A percentile compares a stretch with the other conserved stretches of the same genome.
These are phyloP conservation scores for Teratosphaeria nubilosa DNA, from an alignment of 2,329 filamentous ascomycete species.

Conservation along the genomic window DNA sequence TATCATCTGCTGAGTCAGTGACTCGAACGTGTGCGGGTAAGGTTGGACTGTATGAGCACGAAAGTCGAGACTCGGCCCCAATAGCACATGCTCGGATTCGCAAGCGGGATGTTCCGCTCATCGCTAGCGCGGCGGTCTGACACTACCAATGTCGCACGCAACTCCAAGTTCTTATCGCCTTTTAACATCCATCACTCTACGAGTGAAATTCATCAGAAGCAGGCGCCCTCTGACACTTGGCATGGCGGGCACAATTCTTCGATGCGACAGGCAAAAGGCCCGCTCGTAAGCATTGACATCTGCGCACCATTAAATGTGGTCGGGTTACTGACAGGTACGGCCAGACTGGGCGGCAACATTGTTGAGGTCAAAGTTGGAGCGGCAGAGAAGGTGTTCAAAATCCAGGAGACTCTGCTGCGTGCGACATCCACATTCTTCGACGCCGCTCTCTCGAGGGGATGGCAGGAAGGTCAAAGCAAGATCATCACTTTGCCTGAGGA, in stretches of 20 bases:
- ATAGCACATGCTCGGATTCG: neutral
- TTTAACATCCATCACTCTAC: no score
- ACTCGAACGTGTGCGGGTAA: no score
- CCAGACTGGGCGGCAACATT: neutral
- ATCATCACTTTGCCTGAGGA: neutral
- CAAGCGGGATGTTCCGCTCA: neutral
- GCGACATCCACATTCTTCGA: conserved; percentile 3
- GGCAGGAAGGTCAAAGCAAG: conserved; percentile 1
- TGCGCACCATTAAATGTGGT: no score
- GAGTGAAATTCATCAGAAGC: neutral
- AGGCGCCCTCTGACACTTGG: neutral
- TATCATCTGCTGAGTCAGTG: neutral
- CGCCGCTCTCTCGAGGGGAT: conserved; percentile 2
- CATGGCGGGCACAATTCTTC: neutral
- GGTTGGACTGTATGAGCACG: no score
- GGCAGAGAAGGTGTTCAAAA: neutral
- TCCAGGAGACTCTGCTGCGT: neutral
- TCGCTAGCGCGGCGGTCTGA: neutral
- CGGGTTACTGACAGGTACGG: neutral
- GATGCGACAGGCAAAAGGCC: neutral
- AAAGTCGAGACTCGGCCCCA: neutral
- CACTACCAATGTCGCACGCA: neutral
- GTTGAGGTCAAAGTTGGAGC: conserved; percentile 20
- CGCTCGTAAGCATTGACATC: neutral
- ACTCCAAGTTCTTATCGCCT: no score